These are phyloP conservation scores for Alternaria ventricosa DNA, from an alignment of 2,329 filamentous ascomycete species.

Conservation along the genomic window DNA sequence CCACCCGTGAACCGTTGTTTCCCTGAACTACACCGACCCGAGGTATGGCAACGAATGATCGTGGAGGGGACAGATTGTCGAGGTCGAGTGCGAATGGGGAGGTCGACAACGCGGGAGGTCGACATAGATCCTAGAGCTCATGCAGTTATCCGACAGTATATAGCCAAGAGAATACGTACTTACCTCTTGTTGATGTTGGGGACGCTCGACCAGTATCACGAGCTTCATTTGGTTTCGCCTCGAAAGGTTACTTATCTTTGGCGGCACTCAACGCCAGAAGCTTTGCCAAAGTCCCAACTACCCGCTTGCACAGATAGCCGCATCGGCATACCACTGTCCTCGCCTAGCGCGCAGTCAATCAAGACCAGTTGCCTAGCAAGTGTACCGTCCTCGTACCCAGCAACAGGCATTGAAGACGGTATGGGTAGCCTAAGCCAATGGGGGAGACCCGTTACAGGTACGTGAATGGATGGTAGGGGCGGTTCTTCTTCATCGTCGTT, in stretches of 20 bases:
- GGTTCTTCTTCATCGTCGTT: neutral
- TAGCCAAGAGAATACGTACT: neutral
- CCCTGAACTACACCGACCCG: neutral
- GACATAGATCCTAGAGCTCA: neutral
- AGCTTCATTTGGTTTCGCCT: neutral
- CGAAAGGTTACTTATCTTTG: slow-evolving; percentile 4
- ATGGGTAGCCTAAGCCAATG: neutral
- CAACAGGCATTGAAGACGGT: neutral
- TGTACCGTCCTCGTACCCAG: neutral
- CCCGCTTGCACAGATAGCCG: neutral
- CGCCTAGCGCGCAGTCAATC: slow-evolving; percentile 2
- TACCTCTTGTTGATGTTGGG: neutral
- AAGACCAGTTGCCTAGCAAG: slow-evolving; percentile 5
- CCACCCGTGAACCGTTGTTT: neutral
- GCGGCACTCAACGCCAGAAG: slow-evolving; percentile 2
- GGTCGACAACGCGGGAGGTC: neutral
- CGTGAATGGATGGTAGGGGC: neutral
- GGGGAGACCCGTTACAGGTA: slow-evolving; percentile 3
- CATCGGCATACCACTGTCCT: neutral
- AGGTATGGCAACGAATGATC: neutral
- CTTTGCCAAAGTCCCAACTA: slow-evolving; percentile 3
- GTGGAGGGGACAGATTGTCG: neutral
- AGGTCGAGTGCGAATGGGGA: neutral
- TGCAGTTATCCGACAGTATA: neutral
- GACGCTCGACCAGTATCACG: neutral